Percentiles rank a stretch among this genome's conserved stretches.
These are phyloP conservation scores for Zymoseptoria ardabiliae DNA, from an alignment of 2,329 filamentous ascomycete species.

Conservation along the genomic window DNA sequence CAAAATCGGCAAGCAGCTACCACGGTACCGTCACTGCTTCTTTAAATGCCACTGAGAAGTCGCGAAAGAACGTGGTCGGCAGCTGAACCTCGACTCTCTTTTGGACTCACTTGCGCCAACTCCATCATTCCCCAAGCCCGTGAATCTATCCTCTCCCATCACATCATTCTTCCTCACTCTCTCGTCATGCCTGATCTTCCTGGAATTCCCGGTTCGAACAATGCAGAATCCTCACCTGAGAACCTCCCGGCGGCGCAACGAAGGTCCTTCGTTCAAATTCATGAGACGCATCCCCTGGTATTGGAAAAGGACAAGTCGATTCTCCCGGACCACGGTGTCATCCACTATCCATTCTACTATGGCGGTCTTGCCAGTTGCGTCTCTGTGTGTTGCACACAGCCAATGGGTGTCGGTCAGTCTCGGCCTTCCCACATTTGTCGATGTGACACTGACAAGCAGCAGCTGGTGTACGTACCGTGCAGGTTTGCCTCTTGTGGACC, in stretches of 20 bases:
- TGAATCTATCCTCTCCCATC: neutral
- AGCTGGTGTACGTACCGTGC: neutral
- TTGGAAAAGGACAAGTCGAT: conserved; percentile 21
- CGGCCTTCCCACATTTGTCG: neutral
- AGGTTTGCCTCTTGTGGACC: neutral
- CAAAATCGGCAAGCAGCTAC: neutral
- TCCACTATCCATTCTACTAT: conserved; percentile 20
- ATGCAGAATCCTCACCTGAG: neutral
- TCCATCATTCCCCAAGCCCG: neutral
- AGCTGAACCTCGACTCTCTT: neutral
- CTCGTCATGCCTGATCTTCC: neutral
- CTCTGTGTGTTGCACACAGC: conserved; percentile 16
- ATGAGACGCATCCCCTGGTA: conserved; percentile 11
- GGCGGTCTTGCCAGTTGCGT: conserved; percentile 21
- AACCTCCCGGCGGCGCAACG: neutral
- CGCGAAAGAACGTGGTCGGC: neutral
- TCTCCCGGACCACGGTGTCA: conserved; percentile 18
- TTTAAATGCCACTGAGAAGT: neutral
- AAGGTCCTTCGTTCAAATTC: neutral
- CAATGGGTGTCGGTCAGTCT: conserved; percentile 16
- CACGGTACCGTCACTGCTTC: neutral
- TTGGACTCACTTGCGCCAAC: neutral
- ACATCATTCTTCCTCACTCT: neutral
- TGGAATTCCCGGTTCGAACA: neutral
- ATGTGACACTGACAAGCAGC: neutral